Evolutionary conservation across 1,284 basidiomycete species (phyloP).

Genomic region (Moesziomyces sp.): DNA sequence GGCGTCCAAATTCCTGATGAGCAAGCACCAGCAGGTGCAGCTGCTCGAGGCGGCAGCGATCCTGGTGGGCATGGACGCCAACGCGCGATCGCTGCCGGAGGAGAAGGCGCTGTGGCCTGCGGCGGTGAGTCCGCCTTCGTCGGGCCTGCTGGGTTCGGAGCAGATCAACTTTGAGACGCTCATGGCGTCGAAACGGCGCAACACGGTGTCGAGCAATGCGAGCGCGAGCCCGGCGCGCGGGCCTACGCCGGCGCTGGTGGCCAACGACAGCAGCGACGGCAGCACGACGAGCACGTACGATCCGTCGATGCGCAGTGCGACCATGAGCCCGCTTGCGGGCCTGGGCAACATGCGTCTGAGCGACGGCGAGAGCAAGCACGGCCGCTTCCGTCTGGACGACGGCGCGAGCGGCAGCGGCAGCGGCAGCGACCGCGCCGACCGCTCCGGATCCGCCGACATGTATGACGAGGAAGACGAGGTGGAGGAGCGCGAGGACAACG

Average conservation of each 20-base stretch:
- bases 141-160: conserved; percentile 69
- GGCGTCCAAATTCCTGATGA: conserved; percentile 89
- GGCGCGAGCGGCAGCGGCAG: conserved; percentile 32
- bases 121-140: conserved; percentile 70
- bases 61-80: conserved; percentile 74
- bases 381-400: conserved; percentile 39
- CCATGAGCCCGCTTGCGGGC: conserved; percentile 48
- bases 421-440: conserved; percentile 42
- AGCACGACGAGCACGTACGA: conserved; percentile 49
- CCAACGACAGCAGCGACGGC: conserved; percentile 51
- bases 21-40: conserved; percentile 98
- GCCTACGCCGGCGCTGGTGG: conserved; percentile 32
- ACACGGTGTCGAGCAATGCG: conserved; percentile 39
- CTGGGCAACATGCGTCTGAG: conserved; percentile 44
- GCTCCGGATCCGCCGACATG: conserved; percentile 50
- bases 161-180: conserved; percentile 68
- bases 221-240: conserved; percentile 45
- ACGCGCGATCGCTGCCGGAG: conserved; percentile 82
- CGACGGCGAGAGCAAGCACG: conserved; percentile 23
- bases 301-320: conserved; percentile 37
- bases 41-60: conserved; percentile 97
- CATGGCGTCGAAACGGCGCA: conserved; percentile 60
- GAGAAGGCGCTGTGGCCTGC: conserved; percentile 81
- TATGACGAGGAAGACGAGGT: conserved; percentile 65
- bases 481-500: conserved; percentile 35